Base-by-base conservation (phyloP, 2,329 filamentous ascomycete genomes). In the Colletotrichum echinochloae region DNA sequence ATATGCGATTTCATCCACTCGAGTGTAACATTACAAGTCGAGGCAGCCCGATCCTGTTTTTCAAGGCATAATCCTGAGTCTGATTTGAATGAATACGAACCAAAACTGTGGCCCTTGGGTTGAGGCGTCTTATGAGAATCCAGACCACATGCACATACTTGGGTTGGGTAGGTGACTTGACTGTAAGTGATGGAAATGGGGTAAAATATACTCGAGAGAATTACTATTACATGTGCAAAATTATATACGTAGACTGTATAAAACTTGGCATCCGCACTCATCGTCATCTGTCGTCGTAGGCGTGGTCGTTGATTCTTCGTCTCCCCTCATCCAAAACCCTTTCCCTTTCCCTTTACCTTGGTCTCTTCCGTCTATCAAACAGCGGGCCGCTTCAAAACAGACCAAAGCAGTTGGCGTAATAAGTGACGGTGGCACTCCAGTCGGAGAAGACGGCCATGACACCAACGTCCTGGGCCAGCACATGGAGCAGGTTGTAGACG, bases 361-460 rank as follows among this genome's bases (percentile, higher is more conserved):
- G 2, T 12, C 5, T 30, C 33, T n/a, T 60, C 5, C 16, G 3
- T 11, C 8, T n/a, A 16, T 23, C 8, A 35, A 7, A 14, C 44
- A 26, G 2, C 4, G 9, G 20, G 12, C 4, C 30, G 33, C 23
- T 39, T 70, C n/a, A 76, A 12, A 76, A 76, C 14, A 80, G 68
- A 18, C 79, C 86, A 73, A 92, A 89, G 80, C 91, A 93, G 75
- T 92, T 93, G 73, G 90, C 91, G 79, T 92, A 93, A 74, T 91
- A 93, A 0, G 90, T 91, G 9, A 89, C 86, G 0, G 90, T 91
- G 14, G 89, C 88, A 20, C 87, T 87, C 91, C 91, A 93, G 77
- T 93, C 91, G 5, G 87, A 86, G 75, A 93, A 93, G 72, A 93
- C 84, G 5, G 84, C 89, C 37, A 81, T 79, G 18, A 91, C 87